Conservation (phyloP, 495 filamentous ascomycete species). For the Aspergillus avenaceus region DNA sequence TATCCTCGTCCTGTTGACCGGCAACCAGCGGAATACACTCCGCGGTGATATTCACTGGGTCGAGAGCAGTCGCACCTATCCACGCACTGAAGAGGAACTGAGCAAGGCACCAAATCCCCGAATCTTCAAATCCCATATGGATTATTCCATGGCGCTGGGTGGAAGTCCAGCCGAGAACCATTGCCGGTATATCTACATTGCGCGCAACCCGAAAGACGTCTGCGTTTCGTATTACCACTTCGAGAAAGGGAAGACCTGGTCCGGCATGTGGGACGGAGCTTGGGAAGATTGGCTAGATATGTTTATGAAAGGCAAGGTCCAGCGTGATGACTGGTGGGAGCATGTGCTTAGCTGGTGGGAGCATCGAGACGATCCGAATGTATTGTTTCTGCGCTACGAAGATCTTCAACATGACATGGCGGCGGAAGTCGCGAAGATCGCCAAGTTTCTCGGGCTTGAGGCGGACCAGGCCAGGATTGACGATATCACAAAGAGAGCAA, state of each 20-base stretch:
- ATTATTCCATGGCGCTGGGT: not conserved
- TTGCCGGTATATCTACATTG: conserved; percentile 1
- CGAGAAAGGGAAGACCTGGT: not conserved
- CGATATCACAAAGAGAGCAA: not conserved
- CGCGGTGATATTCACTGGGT: not conserved
- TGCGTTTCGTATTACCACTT: not conserved
- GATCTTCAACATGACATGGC: not conserved
- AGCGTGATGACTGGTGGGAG: not conserved
- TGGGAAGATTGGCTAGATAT: conserved; percentile 1
- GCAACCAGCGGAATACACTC: not conserved
- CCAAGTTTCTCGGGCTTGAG: not conserved
- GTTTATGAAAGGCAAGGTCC: not conserved
- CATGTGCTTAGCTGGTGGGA: conserved; percentile 1
- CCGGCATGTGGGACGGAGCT: not conserved
- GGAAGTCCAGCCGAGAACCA: not conserved
- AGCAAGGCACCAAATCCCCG: not conserved
- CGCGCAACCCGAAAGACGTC: conserved; percentile 2
- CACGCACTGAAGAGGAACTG: not conserved
- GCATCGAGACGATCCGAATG: not conserved
- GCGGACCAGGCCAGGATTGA: not conserved
- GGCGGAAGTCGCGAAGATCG: not conserved
- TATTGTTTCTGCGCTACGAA: not conserved
- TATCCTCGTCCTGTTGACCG: not conserved
- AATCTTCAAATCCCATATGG: conserved; percentile 1
- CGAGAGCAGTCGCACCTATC: conserved; percentile 2